Evolutionary conservation across 1,284 basidiomycete genomes (phyloP).

Genomic region (Jaminaea rosea): DNA sequence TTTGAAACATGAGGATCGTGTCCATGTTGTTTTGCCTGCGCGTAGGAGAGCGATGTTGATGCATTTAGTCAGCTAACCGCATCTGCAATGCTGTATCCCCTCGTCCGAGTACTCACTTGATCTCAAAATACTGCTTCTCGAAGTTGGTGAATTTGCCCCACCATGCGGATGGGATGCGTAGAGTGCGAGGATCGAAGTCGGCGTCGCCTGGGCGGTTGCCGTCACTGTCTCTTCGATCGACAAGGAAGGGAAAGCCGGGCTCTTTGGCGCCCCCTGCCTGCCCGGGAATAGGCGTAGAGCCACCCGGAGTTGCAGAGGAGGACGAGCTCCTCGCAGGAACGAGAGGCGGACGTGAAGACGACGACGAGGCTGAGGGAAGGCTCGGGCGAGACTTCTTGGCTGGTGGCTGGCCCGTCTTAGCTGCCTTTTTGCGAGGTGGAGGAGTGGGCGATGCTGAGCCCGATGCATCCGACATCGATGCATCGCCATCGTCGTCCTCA

Average conservation of each 20-base stretch:
- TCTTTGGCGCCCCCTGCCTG: constrained; percentile 71
- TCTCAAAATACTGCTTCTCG: constrained; percentile 57
- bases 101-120: too few species aligned
- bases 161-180: constrained; percentile 67
- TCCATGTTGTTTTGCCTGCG: constrained; percentile 43
- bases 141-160: constrained; percentile 89
- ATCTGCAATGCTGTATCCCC: too few species aligned
- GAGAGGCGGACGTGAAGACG: constrained; percentile 4
- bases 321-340: constrained; percentile 26
- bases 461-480: constrained; percentile 8
- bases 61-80: constrained; percentile 1
- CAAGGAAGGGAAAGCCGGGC: constrained; percentile 71
- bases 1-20: constrained; percentile 91
- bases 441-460: neutral
- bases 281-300: constrained; percentile 42
- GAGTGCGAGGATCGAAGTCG: constrained; percentile 84
- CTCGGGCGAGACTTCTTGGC: constrained; percentile 1
- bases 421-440: too few species aligned
- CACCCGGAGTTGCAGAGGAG: constrained; percentile 83
- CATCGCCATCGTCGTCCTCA: constrained; percentile 13
- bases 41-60: constrained; percentile 2
- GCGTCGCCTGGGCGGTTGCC: constrained; percentile 67
- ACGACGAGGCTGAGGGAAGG: constrained; percentile 11
- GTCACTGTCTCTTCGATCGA: constrained; percentile 73
- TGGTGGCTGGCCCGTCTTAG: too few species aligned